These are phyloP conservation scores for Acacia pycnantha DNA, from an alignment of 331 rosid genomes.

Conservation along the genomic window DNA sequence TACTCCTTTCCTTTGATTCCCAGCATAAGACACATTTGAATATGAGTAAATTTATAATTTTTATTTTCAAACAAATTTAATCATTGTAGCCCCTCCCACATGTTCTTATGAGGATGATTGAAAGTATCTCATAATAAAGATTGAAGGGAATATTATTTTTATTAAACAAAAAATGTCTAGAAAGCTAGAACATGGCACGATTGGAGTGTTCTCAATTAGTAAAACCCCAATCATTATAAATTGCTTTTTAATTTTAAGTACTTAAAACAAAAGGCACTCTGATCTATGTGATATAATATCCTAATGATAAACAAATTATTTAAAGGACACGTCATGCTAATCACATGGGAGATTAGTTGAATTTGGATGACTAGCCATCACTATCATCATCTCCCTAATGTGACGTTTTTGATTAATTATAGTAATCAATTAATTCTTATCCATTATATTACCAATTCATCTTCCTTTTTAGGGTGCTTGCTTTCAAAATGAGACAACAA, in stretches of 20 bases:
- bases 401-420: not conserved
- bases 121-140: too few species aligned
- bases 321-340: not conserved
- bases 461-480: not conserved
- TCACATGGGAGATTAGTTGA: conserved; percentile 21
- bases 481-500: not conserved
- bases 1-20: too few species aligned
- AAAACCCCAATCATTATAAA: not conserved
- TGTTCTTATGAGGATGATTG: too few species aligned
- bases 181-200: not conserved
- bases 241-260: not conserved
- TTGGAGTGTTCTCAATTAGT: not conserved
- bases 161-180: too few species aligned
- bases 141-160: too few species aligned
- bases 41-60: too few species aligned
- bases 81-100: too few species aligned
- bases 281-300: not conserved
- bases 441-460: not conserved
- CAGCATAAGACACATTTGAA: too few species aligned
- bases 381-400: not conserved
- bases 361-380: not conserved
- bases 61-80: too few species aligned
- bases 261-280: conserved; percentile 13
- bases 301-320: not conserved
- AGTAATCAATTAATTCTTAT: not conserved